These are phyloP conservation scores for Neoarthrinium moseri DNA, from an alignment of 2,329 filamentous ascomycete species.

Conservation along the genomic window DNA sequence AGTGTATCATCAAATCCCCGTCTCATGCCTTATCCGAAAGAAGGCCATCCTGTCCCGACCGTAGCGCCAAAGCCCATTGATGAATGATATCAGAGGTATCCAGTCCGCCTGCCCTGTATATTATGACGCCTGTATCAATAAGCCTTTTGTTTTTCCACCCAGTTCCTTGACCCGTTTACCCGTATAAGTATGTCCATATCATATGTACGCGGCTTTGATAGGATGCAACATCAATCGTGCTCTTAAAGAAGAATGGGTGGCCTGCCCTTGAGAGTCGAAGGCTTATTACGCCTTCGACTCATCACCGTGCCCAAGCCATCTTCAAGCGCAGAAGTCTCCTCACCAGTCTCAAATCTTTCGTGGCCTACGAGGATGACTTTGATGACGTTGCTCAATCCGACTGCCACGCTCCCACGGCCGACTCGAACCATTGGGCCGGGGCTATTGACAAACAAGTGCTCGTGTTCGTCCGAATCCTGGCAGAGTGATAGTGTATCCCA, in stretches of 20 bases:
- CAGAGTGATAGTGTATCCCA: constrained; percentile 47
- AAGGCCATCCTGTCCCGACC: no score
- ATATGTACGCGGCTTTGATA: no score
- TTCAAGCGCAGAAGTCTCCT: constrained; percentile 24
- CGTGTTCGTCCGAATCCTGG: constrained; percentile 36
- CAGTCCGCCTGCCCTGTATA: background rate
- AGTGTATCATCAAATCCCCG: no score
- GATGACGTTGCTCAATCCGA: constrained; percentile 71
- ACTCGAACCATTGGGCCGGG: constrained; percentile 64
- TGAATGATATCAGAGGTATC: constrained; percentile 2
- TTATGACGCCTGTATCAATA: background rate
- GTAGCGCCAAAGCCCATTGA: constrained; percentile 2
- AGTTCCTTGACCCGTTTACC: no score
- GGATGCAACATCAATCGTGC: no score
- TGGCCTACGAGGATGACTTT: constrained; percentile 69
- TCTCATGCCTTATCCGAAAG: no score
- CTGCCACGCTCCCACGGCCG: constrained; percentile 63
- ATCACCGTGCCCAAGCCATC: constrained; percentile 35
- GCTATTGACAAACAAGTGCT: constrained; percentile 62
- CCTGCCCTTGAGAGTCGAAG: constrained; percentile 19
- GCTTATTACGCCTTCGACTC: constrained; percentile 30
- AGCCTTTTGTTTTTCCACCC: background rate
- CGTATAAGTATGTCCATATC: no score
- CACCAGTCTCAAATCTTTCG: constrained; percentile 56
- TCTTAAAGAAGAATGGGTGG: background rate